Conservation (phyloP, 2,329 filamentous ascomycete genomes). For the Trichoderma pleuroti region DNA sequence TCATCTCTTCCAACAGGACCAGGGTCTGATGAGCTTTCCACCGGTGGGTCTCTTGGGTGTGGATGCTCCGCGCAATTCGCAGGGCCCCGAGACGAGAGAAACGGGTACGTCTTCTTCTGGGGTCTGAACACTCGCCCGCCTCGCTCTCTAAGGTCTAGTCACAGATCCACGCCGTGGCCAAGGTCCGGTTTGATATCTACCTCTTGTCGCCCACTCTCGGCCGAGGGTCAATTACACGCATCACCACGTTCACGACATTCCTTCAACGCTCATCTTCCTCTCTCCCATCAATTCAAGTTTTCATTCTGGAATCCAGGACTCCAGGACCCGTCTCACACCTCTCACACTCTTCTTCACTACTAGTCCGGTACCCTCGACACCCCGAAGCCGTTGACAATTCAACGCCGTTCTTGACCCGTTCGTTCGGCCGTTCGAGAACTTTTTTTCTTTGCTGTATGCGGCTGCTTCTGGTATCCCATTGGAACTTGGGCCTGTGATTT, state of each 20-base stretch:
- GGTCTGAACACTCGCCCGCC: conserved; percentile 18
- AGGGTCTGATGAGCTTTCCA: conserved; percentile 28
- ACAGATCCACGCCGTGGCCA: conserved; percentile 16
- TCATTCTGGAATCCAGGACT: conserved; percentile 24
- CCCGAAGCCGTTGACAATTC: conserved; percentile 13
- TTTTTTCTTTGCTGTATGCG: conserved; percentile 19
- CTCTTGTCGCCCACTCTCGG: conserved; percentile 26
- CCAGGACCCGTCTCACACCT: conserved; percentile 20
- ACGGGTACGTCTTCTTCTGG: conserved; percentile 17
- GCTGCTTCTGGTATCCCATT: conserved; percentile 19
- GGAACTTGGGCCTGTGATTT: conserved; percentile 14
- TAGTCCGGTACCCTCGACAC: background rate
- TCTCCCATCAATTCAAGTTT: conserved; percentile 19
- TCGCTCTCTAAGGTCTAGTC: conserved; percentile 14
- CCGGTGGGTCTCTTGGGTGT: conserved; percentile 31
- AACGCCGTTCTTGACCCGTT: conserved; percentile 43
- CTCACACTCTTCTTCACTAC: background rate
- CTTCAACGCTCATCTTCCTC: conserved; percentile 31
- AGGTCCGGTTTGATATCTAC: conserved; percentile 26
- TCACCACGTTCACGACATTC: conserved; percentile 37
- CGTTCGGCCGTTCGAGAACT: conserved; percentile 44
- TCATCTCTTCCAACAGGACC: conserved; percentile 33
- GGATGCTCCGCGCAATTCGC: conserved; percentile 38
- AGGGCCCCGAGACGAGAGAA: conserved; percentile 28
- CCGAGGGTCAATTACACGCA: conserved; percentile 22